Base-by-base conservation (phyloP, 352 stramenopile genomes). In the Globisporangium echinulatum region DNA sequence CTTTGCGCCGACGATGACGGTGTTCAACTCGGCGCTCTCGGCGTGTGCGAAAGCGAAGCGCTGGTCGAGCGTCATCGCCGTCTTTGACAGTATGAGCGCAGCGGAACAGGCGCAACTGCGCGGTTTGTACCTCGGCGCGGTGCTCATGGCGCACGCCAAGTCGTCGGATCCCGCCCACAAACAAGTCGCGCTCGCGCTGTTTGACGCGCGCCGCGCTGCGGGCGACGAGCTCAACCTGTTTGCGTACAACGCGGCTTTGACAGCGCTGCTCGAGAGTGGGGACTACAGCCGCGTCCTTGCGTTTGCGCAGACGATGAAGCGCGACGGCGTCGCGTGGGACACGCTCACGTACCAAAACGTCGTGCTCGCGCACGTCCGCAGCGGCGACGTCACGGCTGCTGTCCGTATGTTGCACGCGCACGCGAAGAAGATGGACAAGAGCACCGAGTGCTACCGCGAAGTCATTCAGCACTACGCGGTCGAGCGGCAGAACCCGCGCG, bases 21-120 rank as follows among this genome's bases (percentile, higher is more conserved):
- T 91, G 59, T 92, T 80, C 67, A 88, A 92, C 63, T 92, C 81
- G 49, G 75, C 88, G 9, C 88, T 94, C 56, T 81, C 77, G 5
- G 79, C 85, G 10, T 91, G 82, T 48, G 82, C 85, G 38, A 90
- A 90, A 67, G 73, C 74, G 33, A 88, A 88, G 62, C 72, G 75
- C 42, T 94, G 85, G 85, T 58, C 77, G 2, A 73, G 72, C n/a
- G 70, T 92, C 5, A 63, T 92, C 13, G 43, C 73, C 10, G 61
- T 94, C 25, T 91, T 87, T 64, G 62, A 84, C 5, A 57, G 64
- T 13, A 92, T 94, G 79, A 61, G 69, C 2, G 49, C 70, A 1
- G 57, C 80, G 1, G 66, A 75, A 11, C 58, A 71, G 9, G 48
- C 75, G 19, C 54, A 60, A 48, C 58, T 92, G 17, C 71, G 70